Base-by-base conservation (phyloP, 2,329 filamentous ascomycete species). In the Huntiella abstrusa region DNA sequence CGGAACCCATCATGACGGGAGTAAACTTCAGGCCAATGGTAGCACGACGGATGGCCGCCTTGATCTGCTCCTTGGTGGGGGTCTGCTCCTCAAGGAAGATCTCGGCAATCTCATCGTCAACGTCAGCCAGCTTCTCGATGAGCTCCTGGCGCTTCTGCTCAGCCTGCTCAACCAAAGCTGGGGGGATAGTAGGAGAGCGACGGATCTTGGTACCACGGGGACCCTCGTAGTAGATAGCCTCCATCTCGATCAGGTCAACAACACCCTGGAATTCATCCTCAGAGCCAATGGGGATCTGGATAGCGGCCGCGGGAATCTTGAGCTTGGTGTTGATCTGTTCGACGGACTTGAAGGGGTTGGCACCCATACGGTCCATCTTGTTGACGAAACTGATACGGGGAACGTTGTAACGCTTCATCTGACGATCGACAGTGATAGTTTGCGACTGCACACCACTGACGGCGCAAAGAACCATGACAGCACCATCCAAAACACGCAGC, bases 331-430 rank as follows among this genome's bases (percentile, higher is more conserved):
- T 95, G 70, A 98, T 96, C 65, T 95, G 87, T 36, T 98, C 88
- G 48, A 98, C 78, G 6, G 86, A 87, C 65, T 93, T 95, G 77
- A 87, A 98, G 6, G 91, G 91, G 60, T 98, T 96, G 53, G 91
- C 84, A 50, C 91, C 91, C 82, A 95, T 95, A 53, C 91, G 81
- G 59, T 98, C 91, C 88, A 98, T 96, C 72, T 98, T 98, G 70
- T 98, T 98, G 60, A 98, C 77, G 58, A 98, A 98, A 46, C 83
- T 93, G 61, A 98, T 79, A 55, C 91, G 75, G 51, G 91, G 91
- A 52, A 98, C 80, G 59, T 96, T 88, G 70, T 98, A 98, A 55
- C 91, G 79, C 68, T 86, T 84, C 91, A 98, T 98, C 68, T 98
- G 91, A 55, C 91, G 76, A 62, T 98, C 87, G 53, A 98, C 91